These are phyloP conservation scores for Clonostachys sp. DNA, from an alignment of 2,329 filamentous ascomycete species.

Conservation along the genomic window DNA sequence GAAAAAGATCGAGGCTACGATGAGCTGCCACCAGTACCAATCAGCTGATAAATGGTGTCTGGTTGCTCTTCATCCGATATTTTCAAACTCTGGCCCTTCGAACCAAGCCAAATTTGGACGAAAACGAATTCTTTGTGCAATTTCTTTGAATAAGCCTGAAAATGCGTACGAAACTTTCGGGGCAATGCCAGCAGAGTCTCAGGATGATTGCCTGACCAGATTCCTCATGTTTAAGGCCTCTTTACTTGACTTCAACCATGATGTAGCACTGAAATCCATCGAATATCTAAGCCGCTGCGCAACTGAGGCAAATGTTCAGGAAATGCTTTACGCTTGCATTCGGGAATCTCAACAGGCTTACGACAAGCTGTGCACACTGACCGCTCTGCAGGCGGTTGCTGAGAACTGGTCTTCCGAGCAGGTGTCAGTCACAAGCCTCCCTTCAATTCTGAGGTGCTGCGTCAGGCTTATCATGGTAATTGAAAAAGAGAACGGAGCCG, in stretches of 20 bases:
- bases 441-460: constrained; percentile 39
- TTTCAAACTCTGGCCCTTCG: constrained; percentile 57
- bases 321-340: constrained; percentile 75
- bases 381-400: constrained; percentile 25
- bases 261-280: constrained; percentile 60
- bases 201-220: constrained; percentile 59
- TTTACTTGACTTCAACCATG: constrained; percentile 51
- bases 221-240: constrained; percentile 75
- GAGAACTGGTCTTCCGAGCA: constrained; percentile 13
- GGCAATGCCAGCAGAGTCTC: constrained; percentile 52
- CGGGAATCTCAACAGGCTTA: constrained; percentile 67
- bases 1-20: constrained; percentile 66
- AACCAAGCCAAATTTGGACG: constrained; percentile 68
- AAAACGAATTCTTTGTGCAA: constrained; percentile 67
- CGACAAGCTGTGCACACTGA: constrained; percentile 51
- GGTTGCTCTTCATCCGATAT: constrained; percentile 61
- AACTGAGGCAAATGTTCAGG: constrained; percentile 39
- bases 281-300: constrained; percentile 49
- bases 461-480: constrained; percentile 44
- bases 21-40: constrained; percentile 44
- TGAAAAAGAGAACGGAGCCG: constrained; percentile 13
- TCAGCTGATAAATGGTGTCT: constrained; percentile 66
- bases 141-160: constrained; percentile 35
- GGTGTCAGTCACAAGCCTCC: constrained; percentile 18
- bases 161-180: constrained; percentile 34